These are phyloP conservation scores for Phytophthora hybrid DNA, from an alignment of 352 stramenopile genomes.

Conservation along the genomic window DNA sequence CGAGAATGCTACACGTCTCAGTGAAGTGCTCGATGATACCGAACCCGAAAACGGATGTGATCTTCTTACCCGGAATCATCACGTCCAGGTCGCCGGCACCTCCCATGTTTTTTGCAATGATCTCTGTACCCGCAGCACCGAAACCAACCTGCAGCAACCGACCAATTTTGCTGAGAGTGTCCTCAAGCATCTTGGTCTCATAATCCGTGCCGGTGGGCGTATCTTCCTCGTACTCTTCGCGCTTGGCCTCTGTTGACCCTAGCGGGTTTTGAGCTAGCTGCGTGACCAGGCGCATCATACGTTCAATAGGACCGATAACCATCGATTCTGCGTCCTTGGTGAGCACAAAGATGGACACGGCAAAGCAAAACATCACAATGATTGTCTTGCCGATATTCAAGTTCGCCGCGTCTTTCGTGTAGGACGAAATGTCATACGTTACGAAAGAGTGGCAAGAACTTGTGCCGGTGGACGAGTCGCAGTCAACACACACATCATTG, in stretches of 20 bases:
- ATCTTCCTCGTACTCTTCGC: slow-evolving; percentile 82
- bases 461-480: slow-evolving; percentile 38
- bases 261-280: slow-evolving; percentile 77
- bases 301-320: slow-evolving; percentile 97
- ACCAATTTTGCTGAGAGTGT: slow-evolving; percentile 96
- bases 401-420: slow-evolving; percentile 47
- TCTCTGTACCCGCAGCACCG: slow-evolving; percentile 96
- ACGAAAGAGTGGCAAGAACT: slow-evolving; percentile 75
- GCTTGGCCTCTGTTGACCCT: slow-evolving; percentile 70
- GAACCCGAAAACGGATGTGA: slow-evolving; percentile 97
- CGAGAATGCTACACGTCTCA: slow-evolving; percentile 91
- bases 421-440: slow-evolving; percentile 76
- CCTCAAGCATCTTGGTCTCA: slow-evolving; percentile 96
- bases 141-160: slow-evolving; percentile 97
- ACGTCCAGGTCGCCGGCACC: slow-evolving; percentile 94
- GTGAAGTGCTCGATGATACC: slow-evolving; percentile 97
- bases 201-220: slow-evolving; percentile 71
- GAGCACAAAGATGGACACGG: slow-evolving; percentile 92
- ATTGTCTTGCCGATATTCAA: slow-evolving; percentile 90
- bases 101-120: slow-evolving; percentile 98
- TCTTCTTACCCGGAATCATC: slow-evolving; percentile 97
- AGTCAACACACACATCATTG: slow-evolving; percentile 69
- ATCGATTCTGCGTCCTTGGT: slow-evolving; percentile 94
- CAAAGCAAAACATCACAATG: slow-evolving; percentile 93
- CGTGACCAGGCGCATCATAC: slow-evolving; percentile 92